phyloP scores from a whole-genome alignment of 2,329 filamentous ascomycete species.

The Lachnellula cervina region DNA sequence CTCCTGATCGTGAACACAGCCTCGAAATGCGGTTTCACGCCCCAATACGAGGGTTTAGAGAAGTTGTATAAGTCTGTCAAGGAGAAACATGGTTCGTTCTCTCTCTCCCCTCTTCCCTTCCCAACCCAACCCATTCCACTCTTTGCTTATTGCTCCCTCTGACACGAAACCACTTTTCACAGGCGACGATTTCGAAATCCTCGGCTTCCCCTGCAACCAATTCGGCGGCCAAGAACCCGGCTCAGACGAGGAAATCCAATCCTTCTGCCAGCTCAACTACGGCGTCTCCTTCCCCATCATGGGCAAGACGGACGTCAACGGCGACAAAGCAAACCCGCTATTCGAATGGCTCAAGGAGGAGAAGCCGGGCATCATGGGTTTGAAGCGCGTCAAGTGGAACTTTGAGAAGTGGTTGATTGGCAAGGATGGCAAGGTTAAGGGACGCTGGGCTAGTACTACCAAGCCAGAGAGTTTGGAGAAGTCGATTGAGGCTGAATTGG shows the following conservation, averaged over 20 bases:
- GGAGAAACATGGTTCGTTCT: constrained; percentile 44
- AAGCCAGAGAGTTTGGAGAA: constrained; percentile 79
- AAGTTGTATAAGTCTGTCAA: constrained; percentile 78
- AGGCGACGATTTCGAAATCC: constrained; percentile 66
- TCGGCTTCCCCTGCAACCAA: constrained; percentile 99
- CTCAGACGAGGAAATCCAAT: constrained; percentile 72
- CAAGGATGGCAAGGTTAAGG: constrained; percentile 78
- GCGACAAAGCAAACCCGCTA: constrained; percentile 70
- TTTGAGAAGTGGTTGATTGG: constrained; percentile 97
- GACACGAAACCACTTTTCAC: not conserved
- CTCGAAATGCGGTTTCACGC: constrained; percentile 98
- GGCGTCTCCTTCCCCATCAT: constrained; percentile 38
- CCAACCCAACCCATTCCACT: constrained; percentile 1
- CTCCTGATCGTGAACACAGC: constrained; percentile 96
- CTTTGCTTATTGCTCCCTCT: too few species aligned
- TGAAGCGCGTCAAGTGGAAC: constrained; percentile 98
- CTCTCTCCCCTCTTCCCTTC: constrained; percentile 31
- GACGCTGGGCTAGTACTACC: constrained; percentile 80
- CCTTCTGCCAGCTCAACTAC: constrained; percentile 89
- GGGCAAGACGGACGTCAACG: constrained; percentile 92
- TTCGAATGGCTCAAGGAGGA: constrained; percentile 70
- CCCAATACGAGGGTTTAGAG: constrained; percentile 88
- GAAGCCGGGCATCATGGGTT: constrained; percentile 77
- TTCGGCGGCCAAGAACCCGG: constrained; percentile 83
- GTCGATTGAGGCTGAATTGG: constrained; percentile 63